A percentile compares a stretch with the other conserved stretches of the same genome.
phyloP scores from a whole-genome alignment of 768 basidiomycete genomes.

The Dentipellis fragilis region DNA sequence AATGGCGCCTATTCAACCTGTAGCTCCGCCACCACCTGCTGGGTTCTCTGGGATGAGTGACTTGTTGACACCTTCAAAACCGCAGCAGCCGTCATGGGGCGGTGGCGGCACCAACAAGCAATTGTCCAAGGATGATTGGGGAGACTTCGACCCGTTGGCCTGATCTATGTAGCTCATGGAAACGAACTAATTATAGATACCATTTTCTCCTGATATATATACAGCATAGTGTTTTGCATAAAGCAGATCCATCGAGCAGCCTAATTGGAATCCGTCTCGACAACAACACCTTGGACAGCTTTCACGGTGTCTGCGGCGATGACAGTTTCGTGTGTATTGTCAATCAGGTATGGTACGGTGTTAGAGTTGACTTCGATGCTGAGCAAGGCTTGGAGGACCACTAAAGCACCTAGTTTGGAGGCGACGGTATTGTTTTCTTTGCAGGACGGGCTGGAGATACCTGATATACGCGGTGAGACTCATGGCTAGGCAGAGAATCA shows the following conservation, averaged over 20 bases:
- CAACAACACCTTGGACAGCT: background rate
- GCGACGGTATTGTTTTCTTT: constrained; percentile 62
- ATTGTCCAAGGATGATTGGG: constrained; percentile 60
- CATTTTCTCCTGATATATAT: background rate
- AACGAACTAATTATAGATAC: background rate
- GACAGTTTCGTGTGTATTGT: background rate
- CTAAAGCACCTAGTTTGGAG: constrained; percentile 65
- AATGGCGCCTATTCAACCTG: constrained; percentile 15
- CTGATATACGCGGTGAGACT: constrained; percentile 25
- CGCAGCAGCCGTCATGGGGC: constrained; percentile 39
- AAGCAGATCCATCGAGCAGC: too few relatives aligned
- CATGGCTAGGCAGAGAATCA: background rate
- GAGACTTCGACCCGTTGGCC: constrained; percentile 73
- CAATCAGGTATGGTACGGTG: constrained; percentile 14
- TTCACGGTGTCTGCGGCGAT: background rate
- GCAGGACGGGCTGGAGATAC: constrained; percentile 57
- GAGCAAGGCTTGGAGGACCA: constrained; percentile 56
- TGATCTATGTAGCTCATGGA: background rate
- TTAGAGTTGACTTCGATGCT: constrained; percentile 30
- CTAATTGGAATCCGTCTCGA: background rate
- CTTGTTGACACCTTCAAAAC: constrained; percentile 56
- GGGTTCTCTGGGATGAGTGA: constrained; percentile 32
- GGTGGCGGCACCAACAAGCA: constrained; percentile 30
- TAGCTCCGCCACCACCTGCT: constrained; percentile 22
- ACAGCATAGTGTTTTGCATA: too few relatives aligned